Evolutionary conservation across 345 rosid species (phyloP), one percentile per base, ranked within the genome.

Genomic region (Physaria fendleri): DNA sequence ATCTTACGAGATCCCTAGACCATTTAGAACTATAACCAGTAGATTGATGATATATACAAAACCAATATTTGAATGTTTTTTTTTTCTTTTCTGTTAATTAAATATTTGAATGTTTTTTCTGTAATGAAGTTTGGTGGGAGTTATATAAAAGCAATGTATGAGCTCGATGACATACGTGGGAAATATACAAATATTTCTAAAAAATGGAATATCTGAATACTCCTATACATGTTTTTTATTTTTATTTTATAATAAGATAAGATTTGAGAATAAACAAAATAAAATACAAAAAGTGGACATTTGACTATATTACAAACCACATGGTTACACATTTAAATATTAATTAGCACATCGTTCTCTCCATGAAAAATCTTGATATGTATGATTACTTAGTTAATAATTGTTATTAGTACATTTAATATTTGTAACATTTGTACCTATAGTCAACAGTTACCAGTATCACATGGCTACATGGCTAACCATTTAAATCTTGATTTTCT

Each of bases 111-210:
- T 51, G 59, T 13, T 11, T 47, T 10, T 33, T 60, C 25, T 24
- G 37, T 48, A 29, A 44, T 58, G 29, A 42, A 18, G 34, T n/a
- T 35, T 39, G 37, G n/a, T 33, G 25, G 47, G 62, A n/a, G 49
- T 25, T 55, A 41, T 17, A 47, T 38, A 17, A 55, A 45, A 55
- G 16, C 30, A 14, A 55, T 55, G 29, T 55, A 55, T 64, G 43
- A 41, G 60, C 68, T 64, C 68, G 35, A 64, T 52, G 60, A 53
- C 68, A 44, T 52, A 51, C 69, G 69, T 65, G 69, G 62, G 56
- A 34, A 55, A 34, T 46, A 55, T 64, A 64, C 30, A 55, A 44
- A 41, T 30, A 24, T 30, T 63, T 64, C 22, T 40, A 53, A 15
- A 10, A 22, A 9, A 52, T 64, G 28, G 69, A 64, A 60, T 47